Percentiles rank a stretch among this genome's conserved stretches.
Evolutionary conservation across 2,329 filamentous ascomycete species (phyloP).

Genomic region (Harringtonia lauricola): DNA sequence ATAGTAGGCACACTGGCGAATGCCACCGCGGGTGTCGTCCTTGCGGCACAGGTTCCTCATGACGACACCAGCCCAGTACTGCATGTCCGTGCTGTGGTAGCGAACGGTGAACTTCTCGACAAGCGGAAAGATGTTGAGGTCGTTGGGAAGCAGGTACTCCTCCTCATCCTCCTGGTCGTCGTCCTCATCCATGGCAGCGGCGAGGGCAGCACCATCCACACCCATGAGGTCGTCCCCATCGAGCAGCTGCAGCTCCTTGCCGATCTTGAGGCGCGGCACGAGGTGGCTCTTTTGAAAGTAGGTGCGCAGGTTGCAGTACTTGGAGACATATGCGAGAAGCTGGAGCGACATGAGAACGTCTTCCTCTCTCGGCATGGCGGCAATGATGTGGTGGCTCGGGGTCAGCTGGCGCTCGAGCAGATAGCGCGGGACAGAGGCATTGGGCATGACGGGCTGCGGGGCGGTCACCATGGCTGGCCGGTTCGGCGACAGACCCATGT

Average conservation of each 20-base stretch:
- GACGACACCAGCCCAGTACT: slow-evolving; percentile 98
- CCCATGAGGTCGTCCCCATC: slow-evolving; percentile 50
- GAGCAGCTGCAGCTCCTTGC: slow-evolving; percentile 68
- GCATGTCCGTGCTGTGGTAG: slow-evolving; percentile 94
- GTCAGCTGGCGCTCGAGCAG: slow-evolving; percentile 62
- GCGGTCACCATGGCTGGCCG: slow-evolving; percentile 59
- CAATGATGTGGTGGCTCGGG: slow-evolving; percentile 63
- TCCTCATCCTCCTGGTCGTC: slow-evolving; percentile 60
- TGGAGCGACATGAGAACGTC: slow-evolving; percentile 98
- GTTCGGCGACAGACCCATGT: slow-evolving; percentile 61
- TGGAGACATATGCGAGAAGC: slow-evolving; percentile 91
- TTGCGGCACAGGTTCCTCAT: slow-evolving; percentile 99
- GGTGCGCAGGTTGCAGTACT: slow-evolving; percentile 90
- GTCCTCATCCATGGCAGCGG: slow-evolving; percentile 13
- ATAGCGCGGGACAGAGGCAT: slow-evolving; percentile 66
- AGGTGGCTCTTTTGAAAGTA: slow-evolving; percentile 95
- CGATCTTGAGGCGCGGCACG: slow-evolving; percentile 84
- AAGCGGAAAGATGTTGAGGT: slow-evolving; percentile 96
- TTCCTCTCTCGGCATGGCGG: slow-evolving; percentile 91
- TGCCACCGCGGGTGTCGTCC: slow-evolving; percentile 87
- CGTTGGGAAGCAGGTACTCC: slow-evolving; percentile 84
- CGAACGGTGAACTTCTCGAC: slow-evolving; percentile 98
- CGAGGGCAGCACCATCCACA: slow-evolving; percentile 20
- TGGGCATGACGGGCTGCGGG: slow-evolving; percentile 63
- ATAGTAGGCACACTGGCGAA: slow-evolving; percentile 95